These are phyloP conservation scores for Yarrowia osloensis DNA, from an alignment of 805 yeast genomes.

Conservation along the genomic window DNA sequence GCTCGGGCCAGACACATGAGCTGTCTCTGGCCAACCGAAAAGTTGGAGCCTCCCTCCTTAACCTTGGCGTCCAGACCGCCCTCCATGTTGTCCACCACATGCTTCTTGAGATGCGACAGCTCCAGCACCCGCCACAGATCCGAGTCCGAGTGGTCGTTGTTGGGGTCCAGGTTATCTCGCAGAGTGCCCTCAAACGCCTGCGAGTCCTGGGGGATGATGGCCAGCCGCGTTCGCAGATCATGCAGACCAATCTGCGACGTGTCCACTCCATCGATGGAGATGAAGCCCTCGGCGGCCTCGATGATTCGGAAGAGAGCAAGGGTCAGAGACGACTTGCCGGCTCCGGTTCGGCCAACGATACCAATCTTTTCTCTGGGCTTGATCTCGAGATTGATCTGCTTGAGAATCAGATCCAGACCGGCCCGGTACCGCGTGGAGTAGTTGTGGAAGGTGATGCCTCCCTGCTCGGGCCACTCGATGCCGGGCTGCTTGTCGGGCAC, in stretches of 20 bases:
- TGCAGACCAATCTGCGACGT: slow-evolving; percentile 69
- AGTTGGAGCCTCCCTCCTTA: slow-evolving; percentile 78
- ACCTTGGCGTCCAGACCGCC: slow-evolving; percentile 59
- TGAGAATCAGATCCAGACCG: slow-evolving; percentile 77
- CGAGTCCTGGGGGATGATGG: slow-evolving; percentile 92
- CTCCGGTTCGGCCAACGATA: slow-evolving; percentile 96
- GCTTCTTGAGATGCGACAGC: slow-evolving; percentile 72
- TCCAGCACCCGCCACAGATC: slow-evolving; percentile 81
- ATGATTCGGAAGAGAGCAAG: slow-evolving; percentile 82
- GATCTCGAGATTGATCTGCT: slow-evolving; percentile 62
- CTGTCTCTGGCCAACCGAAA: slow-evolving; percentile 88
- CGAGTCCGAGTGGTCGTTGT: slow-evolving; percentile 64
- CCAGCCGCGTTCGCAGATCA: slow-evolving; percentile 73
- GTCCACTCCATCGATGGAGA: slow-evolving; percentile 69
- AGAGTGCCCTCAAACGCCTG: slow-evolving; percentile 88
- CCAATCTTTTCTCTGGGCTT: slow-evolving; percentile 83
- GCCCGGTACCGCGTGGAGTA: slow-evolving; percentile 85
- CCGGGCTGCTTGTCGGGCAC: slow-evolving; percentile 69
- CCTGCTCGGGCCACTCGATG: slow-evolving; percentile 68
- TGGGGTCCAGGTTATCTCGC: slow-evolving; percentile 86
- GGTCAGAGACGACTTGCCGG: slow-evolving; percentile 87
- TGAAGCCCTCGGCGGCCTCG: slow-evolving; percentile 71
- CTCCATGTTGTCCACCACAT: slow-evolving; percentile 53
- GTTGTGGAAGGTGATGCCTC: slow-evolving; percentile 64
- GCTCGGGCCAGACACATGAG: slow-evolving; percentile 83